phyloP scores from a whole-genome alignment of 768 basidiomycete genomes.

The Trametes villosa region DNA sequence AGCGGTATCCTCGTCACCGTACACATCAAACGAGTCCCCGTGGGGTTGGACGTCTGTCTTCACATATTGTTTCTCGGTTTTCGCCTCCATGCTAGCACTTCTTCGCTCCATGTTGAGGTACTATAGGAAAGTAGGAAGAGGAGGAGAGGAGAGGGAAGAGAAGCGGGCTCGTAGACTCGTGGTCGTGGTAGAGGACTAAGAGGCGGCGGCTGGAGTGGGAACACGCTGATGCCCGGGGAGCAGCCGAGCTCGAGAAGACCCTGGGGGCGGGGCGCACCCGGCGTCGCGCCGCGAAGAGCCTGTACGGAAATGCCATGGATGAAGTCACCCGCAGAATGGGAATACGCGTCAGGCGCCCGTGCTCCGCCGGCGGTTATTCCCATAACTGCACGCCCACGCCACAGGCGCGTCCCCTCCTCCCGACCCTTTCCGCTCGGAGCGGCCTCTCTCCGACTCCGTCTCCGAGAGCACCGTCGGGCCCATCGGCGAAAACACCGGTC shows the following conservation, averaged over 20 bases:
- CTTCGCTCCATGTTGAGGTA: background rate
- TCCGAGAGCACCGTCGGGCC: background rate
- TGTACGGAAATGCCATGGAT: constrained; percentile 15
- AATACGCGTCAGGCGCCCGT: constrained; percentile 7
- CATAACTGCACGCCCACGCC: constrained; percentile 4
- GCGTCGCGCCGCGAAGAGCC: background rate
- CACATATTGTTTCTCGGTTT: background rate
- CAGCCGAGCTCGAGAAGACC: background rate
- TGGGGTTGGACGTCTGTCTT: background rate
- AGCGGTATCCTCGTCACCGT: constrained; percentile 30
- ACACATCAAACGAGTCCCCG: constrained; percentile 28
- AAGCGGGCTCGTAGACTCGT: too few relatives aligned
- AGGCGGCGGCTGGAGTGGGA: background rate
- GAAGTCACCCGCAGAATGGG: constrained; percentile 2
- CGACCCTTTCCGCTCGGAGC: background rate
- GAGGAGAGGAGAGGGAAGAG: background rate
- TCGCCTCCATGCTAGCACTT: constrained; percentile 1
- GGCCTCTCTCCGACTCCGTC: background rate
- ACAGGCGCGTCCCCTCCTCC: constrained; percentile 4
- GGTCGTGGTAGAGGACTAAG: background rate
- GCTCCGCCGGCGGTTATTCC: too few relatives aligned
- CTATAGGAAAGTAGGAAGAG: background rate
- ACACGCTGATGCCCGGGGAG: background rate
- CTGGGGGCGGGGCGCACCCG: background rate
- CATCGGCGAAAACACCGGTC: too few relatives aligned